These are phyloP conservation scores for Spongispora temasekensis DNA, from an alignment of 1,284 basidiomycete genomes.

Conservation along the genomic window DNA sequence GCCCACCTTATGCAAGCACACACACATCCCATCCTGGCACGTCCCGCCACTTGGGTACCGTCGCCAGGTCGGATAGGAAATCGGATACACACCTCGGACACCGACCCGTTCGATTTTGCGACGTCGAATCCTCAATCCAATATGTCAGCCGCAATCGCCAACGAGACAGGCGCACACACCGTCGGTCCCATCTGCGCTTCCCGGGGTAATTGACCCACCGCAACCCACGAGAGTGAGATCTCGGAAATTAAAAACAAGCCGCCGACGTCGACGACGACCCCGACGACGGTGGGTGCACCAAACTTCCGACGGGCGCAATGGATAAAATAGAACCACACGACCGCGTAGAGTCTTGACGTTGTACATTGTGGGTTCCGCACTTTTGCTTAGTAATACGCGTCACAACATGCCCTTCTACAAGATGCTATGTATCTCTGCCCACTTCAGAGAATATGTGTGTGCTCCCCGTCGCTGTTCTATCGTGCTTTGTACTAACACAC, in stretches of 20 bases:
- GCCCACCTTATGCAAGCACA: constrained; percentile 30
- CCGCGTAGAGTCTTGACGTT: no score
- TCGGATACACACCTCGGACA: constrained; percentile 11
- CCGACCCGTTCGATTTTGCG: constrained; percentile 20
- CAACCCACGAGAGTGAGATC: constrained; percentile 5
- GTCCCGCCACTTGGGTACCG: no score
- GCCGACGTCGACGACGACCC: constrained; percentile 14
- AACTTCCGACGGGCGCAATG: no score
- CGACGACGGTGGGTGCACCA: no score
- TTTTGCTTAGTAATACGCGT: constrained; percentile 11
- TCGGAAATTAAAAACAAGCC: constrained; percentile 33
- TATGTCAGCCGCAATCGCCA: constrained; percentile 17
- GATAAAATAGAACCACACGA: no score
- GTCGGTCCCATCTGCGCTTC: neutral
- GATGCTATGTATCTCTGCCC: constrained; percentile 75
- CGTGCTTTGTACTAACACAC: constrained; percentile 1
- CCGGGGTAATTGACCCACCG: constrained; percentile 10
- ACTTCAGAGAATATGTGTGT: constrained; percentile 71
- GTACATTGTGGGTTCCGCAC: neutral
- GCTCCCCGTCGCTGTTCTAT: neutral
- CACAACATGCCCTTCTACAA: constrained; percentile 78
- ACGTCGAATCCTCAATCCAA: constrained; percentile 7
- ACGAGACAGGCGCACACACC: neutral
- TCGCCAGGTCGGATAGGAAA: no score
- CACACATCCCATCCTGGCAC: no score